Evolutionary conservation across 345 rosid species (phyloP).

Genomic region (Syzygium aromaticum): DNA sequence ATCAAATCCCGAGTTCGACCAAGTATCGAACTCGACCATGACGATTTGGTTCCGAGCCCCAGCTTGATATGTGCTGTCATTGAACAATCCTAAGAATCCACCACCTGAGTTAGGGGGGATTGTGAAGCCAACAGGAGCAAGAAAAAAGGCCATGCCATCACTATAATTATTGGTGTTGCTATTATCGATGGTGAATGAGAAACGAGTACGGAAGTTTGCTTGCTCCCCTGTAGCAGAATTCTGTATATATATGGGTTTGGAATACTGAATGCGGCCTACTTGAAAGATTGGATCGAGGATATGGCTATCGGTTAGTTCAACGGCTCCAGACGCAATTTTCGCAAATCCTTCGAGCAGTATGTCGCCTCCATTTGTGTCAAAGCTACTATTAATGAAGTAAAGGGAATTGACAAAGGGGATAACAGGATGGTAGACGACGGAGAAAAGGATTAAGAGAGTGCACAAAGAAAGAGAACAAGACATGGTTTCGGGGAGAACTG

Average conservation of each 20-base stretch:
- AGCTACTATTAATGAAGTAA: too few relatives aligned
- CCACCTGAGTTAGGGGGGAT: neutral
- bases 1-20: rapidly evolving
- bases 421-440: too few relatives aligned
- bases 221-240: neutral
- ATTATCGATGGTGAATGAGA: neutral
- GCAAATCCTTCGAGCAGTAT: too few relatives aligned
- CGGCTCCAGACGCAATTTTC: too few relatives aligned
- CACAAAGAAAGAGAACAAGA: neutral
- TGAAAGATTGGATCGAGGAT: rapidly evolving
- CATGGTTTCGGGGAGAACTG: neutral
- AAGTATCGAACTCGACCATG: neutral
- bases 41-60: neutral
- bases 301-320: too few relatives aligned
- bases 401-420: too few relatives aligned
- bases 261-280: neutral
- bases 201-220: neutral
- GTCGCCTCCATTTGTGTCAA: too few relatives aligned
- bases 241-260: neutral
- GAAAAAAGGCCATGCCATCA: neutral
- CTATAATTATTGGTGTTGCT: rapidly evolving
- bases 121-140: neutral
- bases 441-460: too few relatives aligned
- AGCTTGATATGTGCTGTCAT: neutral
- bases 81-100: neutral